phyloP scores from a whole-genome alignment of 768 basidiomycete genomes.

The Pisolithus microcarpus region DNA sequence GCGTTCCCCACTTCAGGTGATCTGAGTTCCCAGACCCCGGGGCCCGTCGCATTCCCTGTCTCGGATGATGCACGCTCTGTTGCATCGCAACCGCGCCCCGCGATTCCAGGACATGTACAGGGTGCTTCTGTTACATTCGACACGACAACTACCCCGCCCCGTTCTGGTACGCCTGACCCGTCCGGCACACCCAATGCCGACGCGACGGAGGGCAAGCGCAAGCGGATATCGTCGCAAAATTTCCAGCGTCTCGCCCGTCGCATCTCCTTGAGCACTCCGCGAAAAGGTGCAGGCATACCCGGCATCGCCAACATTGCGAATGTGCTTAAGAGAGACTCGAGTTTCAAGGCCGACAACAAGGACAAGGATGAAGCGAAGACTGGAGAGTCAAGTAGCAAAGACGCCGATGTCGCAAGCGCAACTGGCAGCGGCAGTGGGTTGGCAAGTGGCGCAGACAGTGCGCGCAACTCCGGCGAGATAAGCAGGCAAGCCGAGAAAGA shows the following conservation, averaged over 20 bases:
- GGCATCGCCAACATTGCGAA: constrained; percentile 23
- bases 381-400: constrained; percentile 11
- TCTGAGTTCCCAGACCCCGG: constrained; percentile 14
- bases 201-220: constrained; percentile 61
- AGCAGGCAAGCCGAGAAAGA: constrained; percentile 44
- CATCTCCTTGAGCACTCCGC: constrained; percentile 57
- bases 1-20: constrained; percentile 32
- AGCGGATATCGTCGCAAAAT: constrained; percentile 78
- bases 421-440: neutral
- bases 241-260: constrained; percentile 74
- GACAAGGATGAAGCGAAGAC: constrained; percentile 33
- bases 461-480: constrained; percentile 44
- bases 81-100: constrained; percentile 19
- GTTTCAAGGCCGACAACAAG: constrained; percentile 22
- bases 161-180: constrained; percentile 67
- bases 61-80: constrained; percentile 28
- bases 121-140: constrained; percentile 62
- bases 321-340: constrained; percentile 25
- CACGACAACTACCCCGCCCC: constrained; percentile 45
- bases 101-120: constrained; percentile 11
- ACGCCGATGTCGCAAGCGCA: constrained; percentile 9
- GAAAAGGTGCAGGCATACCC: constrained; percentile 42
- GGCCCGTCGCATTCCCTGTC: constrained; percentile 37
- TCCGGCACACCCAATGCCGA: constrained; percentile 57
- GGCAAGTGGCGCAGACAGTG: constrained; percentile 35